A percentile compares a stretch with the other conserved stretches of the same genome.
Evolutionary conservation across 2,329 filamentous ascomycete species (phyloP).

Genomic region (Byssothecium circinans): DNA sequence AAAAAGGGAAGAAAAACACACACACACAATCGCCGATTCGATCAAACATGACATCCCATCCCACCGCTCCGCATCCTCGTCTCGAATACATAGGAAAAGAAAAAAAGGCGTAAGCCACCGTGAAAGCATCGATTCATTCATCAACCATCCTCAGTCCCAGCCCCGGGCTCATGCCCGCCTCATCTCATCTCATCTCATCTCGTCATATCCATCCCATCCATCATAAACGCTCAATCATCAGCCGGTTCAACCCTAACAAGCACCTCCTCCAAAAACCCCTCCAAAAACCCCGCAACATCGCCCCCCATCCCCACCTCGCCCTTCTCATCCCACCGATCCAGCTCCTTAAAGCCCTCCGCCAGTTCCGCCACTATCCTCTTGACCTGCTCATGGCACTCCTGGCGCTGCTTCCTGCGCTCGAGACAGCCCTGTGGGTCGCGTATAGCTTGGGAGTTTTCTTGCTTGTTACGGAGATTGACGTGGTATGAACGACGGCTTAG

Average conservation of each 20-base stretch:
- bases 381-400: conserved; percentile 78
- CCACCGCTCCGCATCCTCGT: too few relatives aligned
- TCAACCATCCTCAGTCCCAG: too few relatives aligned
- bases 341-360: conserved; percentile 80
- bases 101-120: too few relatives aligned
- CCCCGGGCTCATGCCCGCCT: too few relatives aligned
- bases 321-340: conserved; percentile 83
- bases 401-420: conserved; percentile 37
- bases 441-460: conserved; percentile 50
- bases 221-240: conserved; percentile 59
- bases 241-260: conserved; percentile 87
- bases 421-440: conserved; percentile 60
- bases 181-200: too few relatives aligned
- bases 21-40: too few relatives aligned
- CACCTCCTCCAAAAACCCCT: conserved; percentile 91
- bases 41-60: too few relatives aligned
- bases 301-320: conserved; percentile 93
- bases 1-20: too few relatives aligned
- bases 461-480: conserved; percentile 52
- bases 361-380: conserved; percentile 80
- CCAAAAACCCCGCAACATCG: conserved; percentile 83
- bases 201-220: too few relatives aligned
- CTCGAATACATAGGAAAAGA: too few relatives aligned
- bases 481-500: conserved; percentile 73
- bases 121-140: too few relatives aligned